phyloP scores from a whole-genome alignment of 345 rosid genomes.

The Conringia planisiliqua region DNA sequence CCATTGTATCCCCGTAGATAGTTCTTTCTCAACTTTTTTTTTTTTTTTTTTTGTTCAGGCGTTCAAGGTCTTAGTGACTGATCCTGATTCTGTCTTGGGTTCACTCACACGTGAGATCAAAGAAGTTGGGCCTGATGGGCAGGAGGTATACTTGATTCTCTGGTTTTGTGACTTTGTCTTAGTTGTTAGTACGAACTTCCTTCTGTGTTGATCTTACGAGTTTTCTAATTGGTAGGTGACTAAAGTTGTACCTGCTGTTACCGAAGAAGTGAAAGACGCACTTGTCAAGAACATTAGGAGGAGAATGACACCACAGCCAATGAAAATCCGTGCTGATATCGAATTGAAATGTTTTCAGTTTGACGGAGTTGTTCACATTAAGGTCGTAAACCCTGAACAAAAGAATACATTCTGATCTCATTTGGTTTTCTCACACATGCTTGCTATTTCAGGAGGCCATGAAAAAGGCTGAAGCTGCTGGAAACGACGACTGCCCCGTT shows the following conservation, averaged over 20 bases:
- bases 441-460: conserved; percentile 73
- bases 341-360: conserved; percentile 98
- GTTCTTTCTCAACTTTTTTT: not conserved
- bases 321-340: conserved; percentile 92
- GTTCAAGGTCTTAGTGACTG: conserved; percentile 82
- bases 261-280: conserved; percentile 85
- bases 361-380: conserved; percentile 96
- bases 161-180: not conserved
- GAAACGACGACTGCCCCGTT: conserved; percentile 88
- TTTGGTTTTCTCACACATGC: conserved; percentile 3
- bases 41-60: conserved; percentile 48
- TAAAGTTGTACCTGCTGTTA: conserved; percentile 76
- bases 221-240: conserved; percentile 47
- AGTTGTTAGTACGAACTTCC: not conserved
- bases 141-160: conserved; percentile 54
- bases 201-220: not conserved
- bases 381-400: conserved; percentile 41
- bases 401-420: not conserved
- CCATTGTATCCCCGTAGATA: not conserved
- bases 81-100: conserved; percentile 82
- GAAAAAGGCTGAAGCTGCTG: conserved; percentile 94
- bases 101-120: conserved; percentile 80
- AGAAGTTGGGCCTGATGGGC: conserved; percentile 85
- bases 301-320: conserved; percentile 96
- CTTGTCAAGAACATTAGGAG: conserved; percentile 83